These are phyloP conservation scores for Conringia planisiliqua DNA, from an alignment of 345 rosid genomes.

Conservation along the genomic window DNA sequence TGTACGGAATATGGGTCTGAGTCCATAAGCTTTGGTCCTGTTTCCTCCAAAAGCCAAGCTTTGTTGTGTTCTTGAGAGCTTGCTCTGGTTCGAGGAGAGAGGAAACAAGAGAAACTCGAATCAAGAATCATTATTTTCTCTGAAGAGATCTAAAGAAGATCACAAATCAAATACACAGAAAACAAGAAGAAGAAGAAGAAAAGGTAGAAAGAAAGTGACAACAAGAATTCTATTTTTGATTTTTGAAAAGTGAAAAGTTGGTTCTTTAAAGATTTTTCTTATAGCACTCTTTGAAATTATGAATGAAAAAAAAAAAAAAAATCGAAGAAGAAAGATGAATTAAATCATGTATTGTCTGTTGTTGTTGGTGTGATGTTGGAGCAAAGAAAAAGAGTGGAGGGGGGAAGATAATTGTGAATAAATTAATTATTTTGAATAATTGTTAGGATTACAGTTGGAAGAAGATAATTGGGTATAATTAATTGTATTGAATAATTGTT, in stretches of 20 bases:
- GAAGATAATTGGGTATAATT: slow-evolving; percentile 13
- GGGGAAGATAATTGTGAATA: slow-evolving; percentile 8
- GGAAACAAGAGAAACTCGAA: slow-evolving; percentile 57
- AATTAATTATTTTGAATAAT: slow-evolving; percentile 26
- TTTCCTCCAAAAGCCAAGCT: slow-evolving; percentile 82
- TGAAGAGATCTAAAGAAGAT: background rate
- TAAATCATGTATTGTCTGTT: slow-evolving; percentile 10
- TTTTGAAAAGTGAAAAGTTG: background rate
- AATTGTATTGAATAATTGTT: slow-evolving; percentile 19
- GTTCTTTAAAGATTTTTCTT: background rate
- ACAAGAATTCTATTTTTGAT: background rate
- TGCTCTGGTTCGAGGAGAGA: slow-evolving; percentile 33
- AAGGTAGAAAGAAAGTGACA: slow-evolving; percentile 8
- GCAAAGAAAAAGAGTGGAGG: slow-evolving; percentile 4
- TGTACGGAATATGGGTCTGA: slow-evolving; percentile 80
- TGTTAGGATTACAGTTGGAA: slow-evolving; percentile 25
- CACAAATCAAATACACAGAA: background rate
- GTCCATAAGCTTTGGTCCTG: slow-evolving; percentile 56
- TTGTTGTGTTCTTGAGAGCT: slow-evolving; percentile 47
- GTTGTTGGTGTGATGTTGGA: slow-evolving; percentile 33
- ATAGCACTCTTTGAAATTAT: background rate
- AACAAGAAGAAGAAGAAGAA: background rate
- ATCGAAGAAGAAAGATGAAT: background rate
- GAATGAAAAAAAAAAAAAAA: background rate
- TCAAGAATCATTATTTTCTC: slow-evolving; percentile 48